Base-by-base conservation (phyloP, 1,139 yeast genomes). In the Yamadazyma friedrichii region DNA sequence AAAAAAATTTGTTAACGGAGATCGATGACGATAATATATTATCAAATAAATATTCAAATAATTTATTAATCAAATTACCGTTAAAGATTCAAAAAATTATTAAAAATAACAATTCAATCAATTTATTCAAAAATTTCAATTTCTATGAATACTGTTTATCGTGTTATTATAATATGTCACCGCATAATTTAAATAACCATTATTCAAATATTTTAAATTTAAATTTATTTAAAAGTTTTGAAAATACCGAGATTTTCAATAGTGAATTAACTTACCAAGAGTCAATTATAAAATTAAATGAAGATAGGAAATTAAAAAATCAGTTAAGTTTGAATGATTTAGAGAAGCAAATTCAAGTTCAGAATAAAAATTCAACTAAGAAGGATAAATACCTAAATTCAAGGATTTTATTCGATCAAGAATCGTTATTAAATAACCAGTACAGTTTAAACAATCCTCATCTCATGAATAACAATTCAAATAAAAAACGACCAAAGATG, bases 101-200 rank as follows among this genome's bases (percentile, higher is more conserved):
- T n/a, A 51, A 56, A 38, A 62, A 61, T 40, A 58, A 61, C 35
- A 58, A 58, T 34, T 59, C 70, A 10, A 53, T 68, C 26, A 62
- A 63, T 30, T 49, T 68, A 38, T 67, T 67, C 52, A 68, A 70
- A 46, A 55, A 61, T 31, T 58, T 70, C 43, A 56, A 60, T 35
- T 54, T 68, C 28, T 69, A 61, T 48, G 69, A 65, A 46, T 72
- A 72, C 52, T 65, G 67, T 65, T 50, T 63, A 35, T 68, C 75
- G 9, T 72, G 76, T 45, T 72, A 72, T 49, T 62, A 54, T 40
- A 72, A 72, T 43, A 50, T 56, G 25, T 56, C 64, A 4, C 76
- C 76, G 1, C 43, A 45, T 11, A 57, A 56, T 9, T 46, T 60
- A 15, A 65, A 68, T 44, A 71, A 70, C 44, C 77, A 72, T 52